Evolutionary conservation across 306 rosid genomes (phyloP).

Genomic region (Corylus avellana): DNA sequence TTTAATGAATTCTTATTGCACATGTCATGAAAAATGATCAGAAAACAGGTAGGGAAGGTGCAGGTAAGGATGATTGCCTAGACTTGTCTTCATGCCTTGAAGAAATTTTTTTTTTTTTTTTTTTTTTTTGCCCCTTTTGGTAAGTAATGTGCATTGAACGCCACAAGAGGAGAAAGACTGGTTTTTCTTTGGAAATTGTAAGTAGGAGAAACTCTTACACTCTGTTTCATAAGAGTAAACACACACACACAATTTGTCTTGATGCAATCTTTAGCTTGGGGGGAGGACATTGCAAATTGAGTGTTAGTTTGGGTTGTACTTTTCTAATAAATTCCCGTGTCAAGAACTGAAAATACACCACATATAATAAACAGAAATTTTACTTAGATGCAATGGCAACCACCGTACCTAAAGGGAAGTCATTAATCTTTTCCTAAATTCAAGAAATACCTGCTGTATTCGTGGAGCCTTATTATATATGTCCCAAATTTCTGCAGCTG

Average conservation of each 20-base stretch:
- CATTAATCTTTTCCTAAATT: conserved; percentile 16
- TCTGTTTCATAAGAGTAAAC: no score
- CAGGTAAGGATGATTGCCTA: neutral
- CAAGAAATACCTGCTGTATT: conserved; percentile 65
- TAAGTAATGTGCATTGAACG: no score
- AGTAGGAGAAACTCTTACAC: neutral
- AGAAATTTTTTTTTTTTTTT: neutral
- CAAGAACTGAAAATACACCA: neutral
- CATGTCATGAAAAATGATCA: neutral
- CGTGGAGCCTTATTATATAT: conserved; percentile 66
- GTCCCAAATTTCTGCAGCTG: conserved; percentile 84
- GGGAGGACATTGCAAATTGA: no score
- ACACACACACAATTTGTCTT: neutral
- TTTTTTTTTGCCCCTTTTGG: no score
- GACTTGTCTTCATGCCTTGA: neutral
- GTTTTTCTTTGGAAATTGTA: neutral
- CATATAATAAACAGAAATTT: neutral
- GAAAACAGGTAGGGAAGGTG: neutral
- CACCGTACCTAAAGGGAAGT: conserved; percentile 10
- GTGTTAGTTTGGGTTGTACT: no score
- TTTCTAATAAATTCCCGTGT: no score
- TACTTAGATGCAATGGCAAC: conserved; percentile 7
- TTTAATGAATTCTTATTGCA: neutral
- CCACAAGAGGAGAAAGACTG: neutral
- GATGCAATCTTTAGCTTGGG: no score